Evolutionary conservation across 2,329 filamentous ascomycete species (phyloP).

Genomic region (Neocucurbitaria cava): DNA sequence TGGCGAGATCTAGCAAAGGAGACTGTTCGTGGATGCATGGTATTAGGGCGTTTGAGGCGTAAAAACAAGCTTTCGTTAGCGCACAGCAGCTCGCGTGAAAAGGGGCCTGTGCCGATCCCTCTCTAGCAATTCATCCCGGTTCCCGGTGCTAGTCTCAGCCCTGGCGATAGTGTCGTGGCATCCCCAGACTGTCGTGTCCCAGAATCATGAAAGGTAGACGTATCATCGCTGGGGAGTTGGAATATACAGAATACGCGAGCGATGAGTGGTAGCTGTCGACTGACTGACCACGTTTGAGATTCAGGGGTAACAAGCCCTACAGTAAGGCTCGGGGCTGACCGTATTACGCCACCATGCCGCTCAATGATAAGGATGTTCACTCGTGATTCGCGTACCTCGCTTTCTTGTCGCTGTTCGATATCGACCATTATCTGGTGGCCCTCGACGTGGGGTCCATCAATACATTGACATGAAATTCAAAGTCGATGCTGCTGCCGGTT

Average conservation of each 20-base stretch:
- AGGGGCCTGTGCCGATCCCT: constrained; percentile 19
- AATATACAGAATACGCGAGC: not conserved
- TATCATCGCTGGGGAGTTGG: too few species aligned
- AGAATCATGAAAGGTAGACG: not conserved
- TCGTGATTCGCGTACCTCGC: constrained; percentile 1
- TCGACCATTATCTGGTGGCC: not conserved
- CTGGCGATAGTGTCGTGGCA: not conserved
- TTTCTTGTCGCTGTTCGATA: not conserved
- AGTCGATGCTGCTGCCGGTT: not conserved
- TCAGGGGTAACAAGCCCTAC: not conserved
- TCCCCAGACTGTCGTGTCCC: not conserved
- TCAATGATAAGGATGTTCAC: constrained; percentile 1
- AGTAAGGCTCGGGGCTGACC: not conserved
- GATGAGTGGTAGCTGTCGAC: not conserved
- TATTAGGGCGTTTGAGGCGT: constrained; percentile 12
- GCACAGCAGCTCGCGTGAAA: constrained; percentile 6
- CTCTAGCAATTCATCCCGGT: not conserved
- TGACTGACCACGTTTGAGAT: not conserved
- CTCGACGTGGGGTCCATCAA: not conserved
- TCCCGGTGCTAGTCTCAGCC: not conserved
- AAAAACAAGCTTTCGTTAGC: constrained; percentile 21
- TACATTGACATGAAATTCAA: not conserved
- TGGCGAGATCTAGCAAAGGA: not conserved
- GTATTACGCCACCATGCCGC: constrained; percentile 2
- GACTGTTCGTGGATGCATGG: not conserved